A percentile compares a stretch with the other conserved stretches of the same genome.
phyloP scores from a whole-genome alignment of 495 filamentous ascomycete species.

The Patellaria atrata region DNA sequence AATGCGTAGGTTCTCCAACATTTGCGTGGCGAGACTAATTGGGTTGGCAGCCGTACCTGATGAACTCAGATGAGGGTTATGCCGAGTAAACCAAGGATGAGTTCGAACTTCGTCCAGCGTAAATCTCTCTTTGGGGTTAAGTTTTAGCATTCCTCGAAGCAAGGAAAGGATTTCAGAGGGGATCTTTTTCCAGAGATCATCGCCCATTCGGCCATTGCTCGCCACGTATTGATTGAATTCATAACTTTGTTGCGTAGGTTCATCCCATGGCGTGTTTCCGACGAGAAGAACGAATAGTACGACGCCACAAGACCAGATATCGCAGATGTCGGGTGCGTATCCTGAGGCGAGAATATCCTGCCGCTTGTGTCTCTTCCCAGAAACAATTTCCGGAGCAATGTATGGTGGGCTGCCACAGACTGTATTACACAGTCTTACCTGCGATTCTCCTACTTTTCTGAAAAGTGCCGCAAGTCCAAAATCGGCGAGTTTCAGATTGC shows the following conservation, averaged over 20 bases:
- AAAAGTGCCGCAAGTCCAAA: constrained; percentile 95
- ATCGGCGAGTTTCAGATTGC: constrained; percentile 89
- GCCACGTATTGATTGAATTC: constrained; percentile 60
- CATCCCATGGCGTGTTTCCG: constrained; percentile 97
- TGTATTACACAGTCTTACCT: constrained; percentile 61
- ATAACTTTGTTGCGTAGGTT: constrained; percentile 48
- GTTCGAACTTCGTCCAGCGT: constrained; percentile 73
- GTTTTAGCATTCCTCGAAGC: constrained; percentile 82
- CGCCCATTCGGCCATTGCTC: constrained; percentile 61
- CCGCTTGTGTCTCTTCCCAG: constrained; percentile 18
- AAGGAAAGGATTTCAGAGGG: constrained; percentile 70
- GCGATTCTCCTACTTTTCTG: constrained; percentile 70
- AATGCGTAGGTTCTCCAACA: constrained; percentile 87
- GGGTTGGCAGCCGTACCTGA: constrained; percentile 71
- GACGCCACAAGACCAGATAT: constrained; percentile 96
- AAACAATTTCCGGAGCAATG: constrained; percentile 76
- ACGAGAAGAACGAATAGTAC: constrained; percentile 91
- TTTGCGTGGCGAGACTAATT: constrained; percentile 70
- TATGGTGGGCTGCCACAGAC: constrained; percentile 96
- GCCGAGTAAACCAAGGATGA: constrained; percentile 89
- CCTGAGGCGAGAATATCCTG: constrained; percentile 35
- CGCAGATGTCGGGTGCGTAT: constrained; percentile 71
- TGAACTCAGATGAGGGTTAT: constrained; percentile 55
- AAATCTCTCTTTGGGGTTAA: constrained; percentile 64
- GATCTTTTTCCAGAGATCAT: constrained; percentile 73